Conservation (phyloP, 2,329 filamentous ascomycete species). For the Alternaria infectoria region DNA sequence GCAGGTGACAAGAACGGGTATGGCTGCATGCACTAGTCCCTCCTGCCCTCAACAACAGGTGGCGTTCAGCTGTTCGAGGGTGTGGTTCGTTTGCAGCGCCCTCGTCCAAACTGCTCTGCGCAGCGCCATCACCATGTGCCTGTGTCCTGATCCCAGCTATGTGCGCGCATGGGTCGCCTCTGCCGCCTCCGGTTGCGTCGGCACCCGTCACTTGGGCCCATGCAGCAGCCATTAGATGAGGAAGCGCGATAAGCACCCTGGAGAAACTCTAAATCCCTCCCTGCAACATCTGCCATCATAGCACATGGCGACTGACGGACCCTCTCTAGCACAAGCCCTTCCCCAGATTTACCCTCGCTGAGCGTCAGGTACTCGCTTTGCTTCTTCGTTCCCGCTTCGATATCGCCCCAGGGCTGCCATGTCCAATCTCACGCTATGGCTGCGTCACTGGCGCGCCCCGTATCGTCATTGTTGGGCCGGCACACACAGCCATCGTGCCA, state of each 20-base stretch:
- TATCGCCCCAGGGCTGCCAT: neutral
- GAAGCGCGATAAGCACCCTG: conserved; percentile 30
- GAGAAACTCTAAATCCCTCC: conserved; percentile 11
- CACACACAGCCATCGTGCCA: neutral
- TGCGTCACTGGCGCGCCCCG: conserved; percentile 4
- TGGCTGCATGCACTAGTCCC: conserved; percentile 4
- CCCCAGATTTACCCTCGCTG: conserved; percentile 36
- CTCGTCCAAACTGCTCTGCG: neutral
- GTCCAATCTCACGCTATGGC: neutral
- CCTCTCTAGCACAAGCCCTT: conserved; percentile 21
- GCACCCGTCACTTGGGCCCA: conserved; percentile 1
- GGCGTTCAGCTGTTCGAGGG: conserved; percentile 2
- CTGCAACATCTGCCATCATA: conserved; percentile 7
- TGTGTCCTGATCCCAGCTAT: neutral
- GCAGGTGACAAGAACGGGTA: conserved; percentile 11
- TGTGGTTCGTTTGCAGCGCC: conserved; percentile 4
- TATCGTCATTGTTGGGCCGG: conserved; percentile 4
- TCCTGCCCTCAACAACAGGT: conserved; percentile 10
- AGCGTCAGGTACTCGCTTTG: conserved; percentile 15
- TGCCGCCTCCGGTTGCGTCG: conserved; percentile 14
- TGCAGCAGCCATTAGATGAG: conserved; percentile 9
- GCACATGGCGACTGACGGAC: conserved; percentile 7
- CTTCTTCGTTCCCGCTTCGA: conserved; percentile 34
- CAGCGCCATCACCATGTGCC: neutral
- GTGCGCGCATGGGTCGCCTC: neutral